Base-by-base conservation (phyloP, 2,329 filamentous ascomycete species). In the Mollisia scopiformis region DNA sequence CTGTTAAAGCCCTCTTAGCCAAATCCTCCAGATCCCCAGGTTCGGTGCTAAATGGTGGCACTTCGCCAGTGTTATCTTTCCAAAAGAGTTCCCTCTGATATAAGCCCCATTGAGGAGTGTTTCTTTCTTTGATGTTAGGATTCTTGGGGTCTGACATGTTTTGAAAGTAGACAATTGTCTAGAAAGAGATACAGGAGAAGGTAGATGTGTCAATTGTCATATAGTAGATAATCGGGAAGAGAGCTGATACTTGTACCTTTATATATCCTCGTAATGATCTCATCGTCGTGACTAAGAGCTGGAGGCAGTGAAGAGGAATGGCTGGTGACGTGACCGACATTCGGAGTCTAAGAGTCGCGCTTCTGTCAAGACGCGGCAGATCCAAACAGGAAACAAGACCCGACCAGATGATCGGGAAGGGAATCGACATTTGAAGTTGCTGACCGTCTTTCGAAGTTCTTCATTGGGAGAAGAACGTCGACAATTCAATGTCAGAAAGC, bases 11-110 rank as follows among this genome's bases (percentile, higher is more conserved):
- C 62, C 84, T 74, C 66, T 81, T 79, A 16, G 86, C 86, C 16
- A 80, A 76, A 50, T 82, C 78, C 73, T 88, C 84, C n/a, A 88
- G 78, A 57, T 84, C 82, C 56, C 76, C 80, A 0, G 86, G 85
- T 27, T 87, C 54, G 21, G 82, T 86, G 64, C 83, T 83, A 71
- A 86, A 85, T 0, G 77, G 76, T 0, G 79, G 76, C 0, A 75
- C 72, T 63, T 81, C 69, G 58, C 82, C 82, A 3, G 81, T 76
- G 58, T 85, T 85, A 35, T 74, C 72, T 54, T 79, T 79, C 80
- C 79, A 83, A 69, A 86, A 84, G 63, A 81, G 79, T 59, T 85
- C 78, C 14, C 82, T 76, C 66, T 86, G 83, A 66, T 84, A 84
- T 8, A 83, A 73, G 11, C 75, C 79, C 74, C 79, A 85, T 72